Conservation (phyloP, 768 basidiomycete species). For the Clitopilus hobsonii region DNA sequence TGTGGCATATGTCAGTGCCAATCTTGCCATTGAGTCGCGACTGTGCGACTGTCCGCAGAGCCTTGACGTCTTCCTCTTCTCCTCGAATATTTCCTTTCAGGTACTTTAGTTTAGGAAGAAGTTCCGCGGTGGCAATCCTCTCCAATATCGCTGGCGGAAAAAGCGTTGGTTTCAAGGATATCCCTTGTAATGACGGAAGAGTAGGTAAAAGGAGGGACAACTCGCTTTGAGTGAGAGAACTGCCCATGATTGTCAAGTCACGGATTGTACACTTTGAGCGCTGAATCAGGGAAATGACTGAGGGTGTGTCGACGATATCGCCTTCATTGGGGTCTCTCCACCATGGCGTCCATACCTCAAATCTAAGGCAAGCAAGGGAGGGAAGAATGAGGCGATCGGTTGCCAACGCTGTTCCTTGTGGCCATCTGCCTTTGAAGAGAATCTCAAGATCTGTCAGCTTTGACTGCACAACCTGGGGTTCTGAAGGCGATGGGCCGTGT, state of each 20-base stretch:
- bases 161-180: background rate
- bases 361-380: background rate
- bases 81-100: background rate
- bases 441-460: background rate
- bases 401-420: too few species aligned
- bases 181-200: background rate
- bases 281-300: background rate
- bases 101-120: background rate
- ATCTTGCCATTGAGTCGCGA: background rate
- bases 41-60: background rate
- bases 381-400: background rate
- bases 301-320: background rate
- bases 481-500: background rate
- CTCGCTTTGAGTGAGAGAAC: background rate
- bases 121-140: background rate
- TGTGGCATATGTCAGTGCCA: background rate
- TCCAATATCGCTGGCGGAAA: background rate
- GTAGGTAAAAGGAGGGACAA: background rate
- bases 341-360: too few species aligned
- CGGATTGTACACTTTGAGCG: background rate
- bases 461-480: too few species aligned
- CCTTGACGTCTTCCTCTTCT: background rate
- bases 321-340: too few species aligned
- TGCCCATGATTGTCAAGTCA: background rate
- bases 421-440: background rate